Base-by-base conservation (phyloP, 129 eudicot species). In the Erigeron canadensis region DNA sequence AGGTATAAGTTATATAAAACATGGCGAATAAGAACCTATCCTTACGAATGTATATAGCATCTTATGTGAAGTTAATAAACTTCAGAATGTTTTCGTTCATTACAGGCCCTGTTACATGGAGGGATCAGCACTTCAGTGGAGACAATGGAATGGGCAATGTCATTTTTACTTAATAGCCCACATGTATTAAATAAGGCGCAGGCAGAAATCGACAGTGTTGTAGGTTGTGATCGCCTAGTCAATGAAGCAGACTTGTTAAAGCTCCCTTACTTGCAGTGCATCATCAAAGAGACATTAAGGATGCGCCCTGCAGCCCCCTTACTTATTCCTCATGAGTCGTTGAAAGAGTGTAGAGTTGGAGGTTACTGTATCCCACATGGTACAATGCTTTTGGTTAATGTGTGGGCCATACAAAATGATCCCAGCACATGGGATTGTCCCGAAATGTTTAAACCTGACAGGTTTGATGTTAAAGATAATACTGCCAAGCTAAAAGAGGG, bases 121-220 rank as follows among this genome's bases (percentile, higher is more conserved):
- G 83, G 88, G 45, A 77, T 81, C 7, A 81, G 51, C 56, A 84
- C 85, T 7, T 70, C 88, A 6, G 76, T 72, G 66, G 72, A 42
- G n/a, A 70, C 85, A 9, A 64, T 80, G 80, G 88, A 84, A 65
- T 84, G 88, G 85, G 83, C 81, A 10, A 48, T 84, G 75, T 68
- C 88, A 4, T 75, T 58, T 48, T 57, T 84, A 21, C 83, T 84
- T 6, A 80, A 80, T 75, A 77, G 77, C 19, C 85, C 85, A 2
- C 69, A 53, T 5, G 41, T 58, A 37, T 53, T 84, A 48, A 43
- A 5, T 16, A 77, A 70, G 63, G 83, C 85, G 10, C 82, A 50
- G 19, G 13, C 6, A 3, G 88, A 84, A 68, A 84, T 80, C 63
- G 82, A 80, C 51, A 46, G 2, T 4, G 9, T 43, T 2, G 54